Base-by-base conservation (phyloP, 371 early-diverging fungal species). In the Homolaphlyctis polyrhiza region DNA sequence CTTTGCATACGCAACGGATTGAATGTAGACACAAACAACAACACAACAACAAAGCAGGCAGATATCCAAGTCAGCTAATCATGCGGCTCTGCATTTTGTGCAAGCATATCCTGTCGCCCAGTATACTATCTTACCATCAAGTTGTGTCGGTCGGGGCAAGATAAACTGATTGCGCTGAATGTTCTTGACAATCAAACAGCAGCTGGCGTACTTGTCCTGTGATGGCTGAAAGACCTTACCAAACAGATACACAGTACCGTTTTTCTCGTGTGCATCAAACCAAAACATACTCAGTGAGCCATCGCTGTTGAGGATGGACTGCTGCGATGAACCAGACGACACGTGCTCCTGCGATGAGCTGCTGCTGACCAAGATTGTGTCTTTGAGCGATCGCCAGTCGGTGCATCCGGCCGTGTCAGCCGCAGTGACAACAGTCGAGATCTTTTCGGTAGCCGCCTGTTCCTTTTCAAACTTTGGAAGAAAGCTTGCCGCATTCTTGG, bases 191-290 rank as follows among this genome's bases (percentile, higher is more conserved):
- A 78, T 77, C 0, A 94, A 75, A 72, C 94, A 94, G 70, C 94
- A 93, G 73, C 93, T 93, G 51, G 89, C 77, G 66, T 80, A 91
- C 3, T 69, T 72, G 45, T 82, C 74, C 11, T 11, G 11, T 6
- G 32, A 51, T 32, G 52, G 11, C 27, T 51, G 52, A 21, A 28
- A 21, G 25, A 51, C 52, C 78, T 97, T 98, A 64, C 96, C 97
- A 81, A 98, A 91, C 3, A 97, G 61, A 58, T 94, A 97, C 0
- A 98, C 84, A 2, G 74, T 68, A 0, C 95, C 96, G 65, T 81
- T 78, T 36, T 84, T 83, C 68, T 98, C 97, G 66, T 79, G 85
- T 4, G 93, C 95, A 78, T 98, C 98, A 59, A 95, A 79, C 96
- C 96, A 98, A 77, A 85, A 94, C 75, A 98, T 75, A 35, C 74